Evolutionary conservation across 305 asterid species (phyloP), one percentile per base, ranked within the genome.

Genomic region (Stenogyne calaminthoides): DNA sequence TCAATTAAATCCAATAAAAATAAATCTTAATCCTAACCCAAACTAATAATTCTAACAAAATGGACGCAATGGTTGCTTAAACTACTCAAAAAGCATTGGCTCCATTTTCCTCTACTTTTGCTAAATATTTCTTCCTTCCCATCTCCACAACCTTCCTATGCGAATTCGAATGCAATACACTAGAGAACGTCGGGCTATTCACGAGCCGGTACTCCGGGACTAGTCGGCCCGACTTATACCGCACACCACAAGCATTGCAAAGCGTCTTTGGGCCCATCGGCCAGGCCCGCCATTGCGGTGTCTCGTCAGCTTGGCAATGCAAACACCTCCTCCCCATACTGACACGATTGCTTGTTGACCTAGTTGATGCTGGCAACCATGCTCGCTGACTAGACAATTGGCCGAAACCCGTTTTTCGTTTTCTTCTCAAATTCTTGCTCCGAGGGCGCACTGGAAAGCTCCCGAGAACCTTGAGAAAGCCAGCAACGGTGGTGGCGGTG

Each of bases 221-320:
- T 4, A 88, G 76, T 1, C 93, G 84, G 2, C 93, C 90, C 0
- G 90, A 85, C 70, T 88, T 88, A 71, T 78, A 88, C 55, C 93
- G 78, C 10, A 88, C 90, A 42, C 93, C 93, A 56, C 90, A 88
- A 0, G 93, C 93, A 34, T 88, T 88, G 67, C 93, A 85, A 14
- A 85, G 83, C 0, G 93, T 88, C 49, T 88, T 88, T 0, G 88
- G 89, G 0, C 93, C 93, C 82, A 84, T 80, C 0, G 93, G 93
- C 9, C 93, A 90, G 0, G 88, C 85, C 52, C 93, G 70, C 90
- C 90, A 88, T 67, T 88, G 91, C 0, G 90, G 93, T 1, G 91
- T 88, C 81, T 78, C 80, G 58, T 82, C 85, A 0, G 87, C 66
- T 37, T 74, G 81, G 77, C 92, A 87, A 73, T 87, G 90, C 78